phyloP scores from a whole-genome alignment of 345 rosid species.

The Eucalyptus curtisii region DNA sequence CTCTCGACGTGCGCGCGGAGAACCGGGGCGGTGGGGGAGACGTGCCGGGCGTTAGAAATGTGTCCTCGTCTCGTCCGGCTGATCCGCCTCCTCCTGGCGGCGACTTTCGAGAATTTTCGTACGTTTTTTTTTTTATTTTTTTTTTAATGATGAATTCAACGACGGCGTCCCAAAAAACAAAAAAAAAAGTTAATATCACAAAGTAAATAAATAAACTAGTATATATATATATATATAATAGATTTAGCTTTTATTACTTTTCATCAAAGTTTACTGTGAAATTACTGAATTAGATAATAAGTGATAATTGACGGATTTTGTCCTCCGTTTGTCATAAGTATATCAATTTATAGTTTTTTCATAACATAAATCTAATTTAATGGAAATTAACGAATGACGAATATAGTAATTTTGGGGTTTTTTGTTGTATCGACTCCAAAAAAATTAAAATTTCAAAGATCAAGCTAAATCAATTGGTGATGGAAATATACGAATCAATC shows the following conservation, averaged over 20 bases:
- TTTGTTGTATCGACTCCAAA: too few species aligned
- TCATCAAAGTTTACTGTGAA: rapidly evolving
- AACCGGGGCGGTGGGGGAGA: neutral
- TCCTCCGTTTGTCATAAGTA: rapidly evolving
- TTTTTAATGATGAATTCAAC: too few species aligned
- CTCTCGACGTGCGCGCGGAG: neutral
- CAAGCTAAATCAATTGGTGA: neutral
- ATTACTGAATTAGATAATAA: rapidly evolving
- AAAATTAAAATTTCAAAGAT: too few species aligned
- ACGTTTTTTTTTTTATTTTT: neutral
- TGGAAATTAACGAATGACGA: rapidly evolving
- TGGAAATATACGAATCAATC: neutral
- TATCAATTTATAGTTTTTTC: too few species aligned
- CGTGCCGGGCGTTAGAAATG: neutral
- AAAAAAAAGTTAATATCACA: too few species aligned
- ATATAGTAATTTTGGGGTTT: too few species aligned
- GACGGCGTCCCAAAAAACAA: neutral
- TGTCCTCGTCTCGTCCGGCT: neutral
- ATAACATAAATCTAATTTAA: too few species aligned
- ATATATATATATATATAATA: too few species aligned
- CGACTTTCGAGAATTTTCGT: neutral
- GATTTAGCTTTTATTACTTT: too few species aligned
- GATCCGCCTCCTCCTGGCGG: neutral
- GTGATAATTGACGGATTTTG: rapidly evolving
- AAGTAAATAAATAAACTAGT: too few species aligned